These are phyloP conservation scores for Lentinula sp. DNA, from an alignment of 768 basidiomycete genomes.

Conservation along the genomic window DNA sequence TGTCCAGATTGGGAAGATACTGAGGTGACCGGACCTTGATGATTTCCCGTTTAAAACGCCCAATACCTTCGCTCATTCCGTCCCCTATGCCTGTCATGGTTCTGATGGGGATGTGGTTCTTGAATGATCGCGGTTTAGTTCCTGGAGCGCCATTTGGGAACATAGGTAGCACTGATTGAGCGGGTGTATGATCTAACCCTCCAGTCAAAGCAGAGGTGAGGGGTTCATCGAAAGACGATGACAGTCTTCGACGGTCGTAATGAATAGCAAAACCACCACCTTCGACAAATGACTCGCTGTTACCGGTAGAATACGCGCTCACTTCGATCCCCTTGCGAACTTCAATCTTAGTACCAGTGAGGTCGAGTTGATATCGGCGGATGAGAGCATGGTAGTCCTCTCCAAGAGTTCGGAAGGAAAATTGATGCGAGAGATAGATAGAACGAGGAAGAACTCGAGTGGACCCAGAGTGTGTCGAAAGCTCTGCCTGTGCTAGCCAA, in stretches of 20 bases:
- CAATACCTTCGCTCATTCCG: conserved; percentile 56
- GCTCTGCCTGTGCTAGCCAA: conserved; percentile 75
- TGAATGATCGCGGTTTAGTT: conserved; percentile 30
- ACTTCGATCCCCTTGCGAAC: conserved; percentile 71
- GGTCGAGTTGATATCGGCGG: conserved; percentile 54
- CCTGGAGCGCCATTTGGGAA: conserved; percentile 64
- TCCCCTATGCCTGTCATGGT: conserved; percentile 46
- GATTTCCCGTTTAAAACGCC: conserved; percentile 52
- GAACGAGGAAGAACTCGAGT: conserved; percentile 59
- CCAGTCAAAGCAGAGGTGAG: conserved; percentile 68
- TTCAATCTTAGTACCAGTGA: conserved; percentile 53
- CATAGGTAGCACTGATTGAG: conserved; percentile 61
- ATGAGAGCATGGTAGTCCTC: conserved; percentile 80
- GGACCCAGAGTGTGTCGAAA: conserved; percentile 65
- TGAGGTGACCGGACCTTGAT: conserved; percentile 43
- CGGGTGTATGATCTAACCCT: conserved; percentile 45
- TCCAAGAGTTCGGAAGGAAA: conserved; percentile 70
- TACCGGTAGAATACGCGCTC: conserved; percentile 38
- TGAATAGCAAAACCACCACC: conserved; percentile 32
- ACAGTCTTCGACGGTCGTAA: conserved; percentile 34
- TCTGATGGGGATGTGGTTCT: conserved; percentile 53
- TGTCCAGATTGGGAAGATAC: conserved; percentile 20
- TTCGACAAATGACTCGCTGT: conserved; percentile 47
- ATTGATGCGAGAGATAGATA: conserved; percentile 82
- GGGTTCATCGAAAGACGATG: conserved; percentile 73